Conservation (phyloP, 1,284 basidiomycete species). For the Porogramme epimiltina region DNA sequence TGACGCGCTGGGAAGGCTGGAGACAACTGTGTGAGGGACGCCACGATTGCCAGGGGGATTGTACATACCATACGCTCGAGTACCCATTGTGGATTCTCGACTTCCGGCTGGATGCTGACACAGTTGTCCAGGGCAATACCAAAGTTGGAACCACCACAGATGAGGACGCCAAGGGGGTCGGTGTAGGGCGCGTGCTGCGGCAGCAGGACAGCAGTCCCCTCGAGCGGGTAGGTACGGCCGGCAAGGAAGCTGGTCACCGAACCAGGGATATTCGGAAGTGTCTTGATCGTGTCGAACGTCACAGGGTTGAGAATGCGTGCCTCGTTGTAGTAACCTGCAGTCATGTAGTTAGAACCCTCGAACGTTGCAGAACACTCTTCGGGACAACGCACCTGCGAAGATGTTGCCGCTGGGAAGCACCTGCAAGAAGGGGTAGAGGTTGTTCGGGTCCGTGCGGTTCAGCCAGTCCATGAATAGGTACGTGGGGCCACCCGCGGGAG, state of each 20-base stretch:
- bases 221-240: conserved; percentile 78
- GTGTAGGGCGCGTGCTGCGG: conserved; percentile 74
- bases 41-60: conserved; percentile 18
- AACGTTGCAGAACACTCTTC: background rate
- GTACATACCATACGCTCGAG: conserved; percentile 68
- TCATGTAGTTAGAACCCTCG: background rate
- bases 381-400: conserved; percentile 57
- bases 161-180: conserved; percentile 63
- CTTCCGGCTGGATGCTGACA: conserved; percentile 66
- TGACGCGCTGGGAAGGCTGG: conserved; percentile 74
- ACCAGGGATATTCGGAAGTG: conserved; percentile 73
- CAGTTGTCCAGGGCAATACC: conserved; percentile 69
- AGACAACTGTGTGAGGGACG: background rate
- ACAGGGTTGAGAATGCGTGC: conserved; percentile 71
- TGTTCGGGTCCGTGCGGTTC: conserved; percentile 69
- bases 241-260: conserved; percentile 73
- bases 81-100: conserved; percentile 56
- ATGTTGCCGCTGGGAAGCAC: conserved; percentile 65
- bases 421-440: conserved; percentile 76
- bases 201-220: conserved; percentile 69
- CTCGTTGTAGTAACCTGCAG: conserved; percentile 73
- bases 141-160: conserved; percentile 76
- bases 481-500: conserved; percentile 43
- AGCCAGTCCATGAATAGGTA: conserved; percentile 46
- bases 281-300: conserved; percentile 59